phyloP scores from a whole-genome alignment of 768 basidiomycete species.

The Hebeloma cylindrosporum region DNA sequence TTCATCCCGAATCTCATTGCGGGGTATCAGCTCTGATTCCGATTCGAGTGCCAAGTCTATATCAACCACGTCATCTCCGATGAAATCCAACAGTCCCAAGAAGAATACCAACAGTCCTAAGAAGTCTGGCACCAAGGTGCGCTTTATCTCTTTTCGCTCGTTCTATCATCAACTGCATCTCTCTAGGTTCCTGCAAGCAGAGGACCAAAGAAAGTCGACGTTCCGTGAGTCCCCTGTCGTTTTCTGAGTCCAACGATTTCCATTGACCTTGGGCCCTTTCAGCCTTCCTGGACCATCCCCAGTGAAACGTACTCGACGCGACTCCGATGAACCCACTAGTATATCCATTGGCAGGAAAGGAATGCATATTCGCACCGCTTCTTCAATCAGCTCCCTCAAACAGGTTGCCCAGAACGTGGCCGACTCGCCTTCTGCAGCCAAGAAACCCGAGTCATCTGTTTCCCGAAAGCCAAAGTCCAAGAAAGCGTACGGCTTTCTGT shows the following conservation, averaged over 20 bases:
- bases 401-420: constrained; percentile 21
- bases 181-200: constrained; percentile 22
- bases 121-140: constrained; percentile 17
- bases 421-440: constrained; percentile 16
- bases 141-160: not conserved
- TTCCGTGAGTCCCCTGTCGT: constrained; percentile 17
- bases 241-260: constrained; percentile 5
- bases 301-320: constrained; percentile 24
- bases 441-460: constrained; percentile 19
- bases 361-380: constrained; percentile 22
- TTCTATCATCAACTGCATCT: constrained; percentile 2
- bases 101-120: not conserved
- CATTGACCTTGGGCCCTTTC: not conserved
- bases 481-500: constrained; percentile 2
- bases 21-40: constrained; percentile 16
- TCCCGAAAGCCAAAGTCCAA: constrained; percentile 20
- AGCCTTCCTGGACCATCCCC: constrained; percentile 31
- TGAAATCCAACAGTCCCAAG: constrained; percentile 15
- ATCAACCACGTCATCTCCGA: constrained; percentile 11
- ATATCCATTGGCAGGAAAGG: constrained; percentile 25
- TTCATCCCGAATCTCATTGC: constrained; percentile 1
- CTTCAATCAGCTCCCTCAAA: constrained; percentile 35
- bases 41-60: constrained; percentile 18
- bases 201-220: constrained; percentile 24
- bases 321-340: constrained; percentile 19